Evolutionary conservation across 2,329 filamentous ascomycete species (phyloP), one percentile per base, ranked within the genome.

Genomic region (Fusarium verrucosum): DNA sequence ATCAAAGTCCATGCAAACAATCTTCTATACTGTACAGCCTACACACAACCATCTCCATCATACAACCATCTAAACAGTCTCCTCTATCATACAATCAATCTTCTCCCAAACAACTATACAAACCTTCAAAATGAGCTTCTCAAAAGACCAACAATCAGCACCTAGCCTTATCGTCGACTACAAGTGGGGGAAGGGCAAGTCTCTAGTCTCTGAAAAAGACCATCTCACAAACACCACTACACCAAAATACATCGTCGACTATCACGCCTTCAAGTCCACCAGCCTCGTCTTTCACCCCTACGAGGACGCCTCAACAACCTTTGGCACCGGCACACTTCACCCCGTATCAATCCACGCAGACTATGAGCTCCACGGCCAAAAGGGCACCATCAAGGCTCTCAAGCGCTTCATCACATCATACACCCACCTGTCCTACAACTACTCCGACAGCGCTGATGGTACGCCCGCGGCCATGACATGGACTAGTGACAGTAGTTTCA

Each of bases 351-450:
- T 70, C 25, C 51, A 70, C 6, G 52, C 68, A 19, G 50, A 68
- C 41, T 70, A 70, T 32, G 65, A 70, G 10, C 40, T 70, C 10
- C 42, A 52, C 10, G 68, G 67, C 19, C 40, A 41, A 23, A 70
- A 70, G 35, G 58, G 65, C 26, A 62, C 58, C 3, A 54, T 70
- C 17, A 70, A 70, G 26, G 65, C 68, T 11, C 50, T 70, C 11
- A 58, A 42, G 13, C 67, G 60, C 30, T 52, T 62, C 8, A n/a
- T 49, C 9, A 70, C 68, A n/a, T 57, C 54, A 9, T 70, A 70
- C 45, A 70, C 62, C 3, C 67, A 70, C 25, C 32, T 70, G 1
- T 70, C 68, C 1, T 55, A 61, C 49, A 57, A 55, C 43, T 70
- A 58, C 52, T 65, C 65, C 9, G 19, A 50, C 28, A 33, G 14